Percentiles rank a stretch among this genome's conserved stretches.
Evolutionary conservation across 257 asterid species (phyloP).

Genomic region (Solanum bukasovii): DNA sequence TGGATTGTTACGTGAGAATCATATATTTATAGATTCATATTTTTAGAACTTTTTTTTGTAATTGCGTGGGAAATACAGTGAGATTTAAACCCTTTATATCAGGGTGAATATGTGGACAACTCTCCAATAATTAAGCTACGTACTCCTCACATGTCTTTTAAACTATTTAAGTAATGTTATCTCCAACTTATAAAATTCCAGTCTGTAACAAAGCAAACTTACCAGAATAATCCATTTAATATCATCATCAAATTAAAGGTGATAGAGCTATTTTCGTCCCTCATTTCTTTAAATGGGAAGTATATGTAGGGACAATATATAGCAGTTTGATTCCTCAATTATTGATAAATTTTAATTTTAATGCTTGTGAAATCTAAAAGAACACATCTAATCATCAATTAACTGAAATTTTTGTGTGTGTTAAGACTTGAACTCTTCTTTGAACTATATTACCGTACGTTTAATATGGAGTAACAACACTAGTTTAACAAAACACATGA

Average conservation of each 20-base stretch:
- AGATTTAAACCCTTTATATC: too few relatives aligned
- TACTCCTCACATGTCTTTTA: background rate
- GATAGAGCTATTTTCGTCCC: background rate
- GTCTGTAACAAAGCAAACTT: background rate
- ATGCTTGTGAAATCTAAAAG: background rate
- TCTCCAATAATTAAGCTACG: too few relatives aligned
- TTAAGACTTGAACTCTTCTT: background rate
- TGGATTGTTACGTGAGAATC: background rate
- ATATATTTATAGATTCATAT: too few relatives aligned
- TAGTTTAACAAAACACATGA: too few relatives aligned
- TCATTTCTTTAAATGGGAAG: background rate
- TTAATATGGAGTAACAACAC: too few relatives aligned
- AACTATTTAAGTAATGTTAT: too few relatives aligned
- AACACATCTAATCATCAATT: too few relatives aligned
- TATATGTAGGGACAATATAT: background rate
- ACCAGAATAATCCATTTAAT: background rate
- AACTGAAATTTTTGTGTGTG: background rate
- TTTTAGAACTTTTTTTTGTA: too few relatives aligned
- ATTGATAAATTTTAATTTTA: too few relatives aligned
- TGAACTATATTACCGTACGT: background rate
- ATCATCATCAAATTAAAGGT: background rate
- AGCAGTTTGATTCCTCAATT: too few relatives aligned
- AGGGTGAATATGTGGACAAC: background rate
- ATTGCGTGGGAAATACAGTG: fast-evolving
- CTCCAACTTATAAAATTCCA: background rate